Evolutionary conservation across 1,284 basidiomycete genomes (phyloP), one percentile per base, ranked within the genome.

Genomic region (Entoloma clypeatum): DNA sequence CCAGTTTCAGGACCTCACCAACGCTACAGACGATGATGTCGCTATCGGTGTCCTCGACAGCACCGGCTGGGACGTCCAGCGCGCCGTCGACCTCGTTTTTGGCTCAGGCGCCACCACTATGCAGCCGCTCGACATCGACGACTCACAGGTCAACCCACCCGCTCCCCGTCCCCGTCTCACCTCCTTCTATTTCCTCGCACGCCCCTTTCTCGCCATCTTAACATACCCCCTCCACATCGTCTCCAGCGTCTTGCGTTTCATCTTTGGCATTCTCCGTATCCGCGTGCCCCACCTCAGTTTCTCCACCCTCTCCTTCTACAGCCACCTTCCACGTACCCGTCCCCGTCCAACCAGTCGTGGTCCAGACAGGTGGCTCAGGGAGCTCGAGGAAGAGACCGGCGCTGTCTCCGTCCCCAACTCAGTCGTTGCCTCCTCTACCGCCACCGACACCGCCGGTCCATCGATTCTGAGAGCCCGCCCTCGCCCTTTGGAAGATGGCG

Each of bases 361-460:
- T 0, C 71, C 79, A 0, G 85, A 86, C 45, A 71, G 80, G 21
- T 90, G 86, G 83, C 71, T 91, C 9, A 72, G 79, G 13, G 75
- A 81, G 19, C 69, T 91, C 3, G 87, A 91, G 58, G 86, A 89
- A 47, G 82, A 87, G 57, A 88, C 86, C 0, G 87, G 87, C 2
- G 86, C 84, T 0, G 61, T 81, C 4, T 77, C 70, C 43, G 59
- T 81, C 29, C 69, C 71, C 18, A 63, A 69, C 36, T 46, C 57
- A 24, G 43, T 53, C 40, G 48, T 49, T 27, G 54, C 54, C n/a
- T 48, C 59, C 24, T 53, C 56, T 58, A 25, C 67, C 3, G 66
- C 64, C 5, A 59, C 64, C 19, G 64, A 69, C 21, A 18, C 21
- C n/a, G 65, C 72, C 2, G 72, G 72, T 1, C 63, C 72, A 4